These are phyloP conservation scores for Hibiscus trionum DNA, from an alignment of 345 rosid species.

Conservation along the genomic window DNA sequence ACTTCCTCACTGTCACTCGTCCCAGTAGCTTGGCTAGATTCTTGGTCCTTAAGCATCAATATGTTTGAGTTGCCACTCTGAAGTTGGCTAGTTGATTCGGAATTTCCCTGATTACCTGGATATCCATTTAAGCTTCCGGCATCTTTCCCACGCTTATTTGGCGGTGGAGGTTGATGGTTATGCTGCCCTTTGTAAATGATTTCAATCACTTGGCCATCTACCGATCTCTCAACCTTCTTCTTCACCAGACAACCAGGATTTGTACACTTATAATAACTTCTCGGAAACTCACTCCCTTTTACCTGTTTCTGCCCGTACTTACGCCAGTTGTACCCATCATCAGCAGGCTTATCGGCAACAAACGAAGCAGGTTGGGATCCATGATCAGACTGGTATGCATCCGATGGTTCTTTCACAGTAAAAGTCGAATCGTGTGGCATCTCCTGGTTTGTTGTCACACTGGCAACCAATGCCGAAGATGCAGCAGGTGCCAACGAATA, in stretches of 20 bases:
- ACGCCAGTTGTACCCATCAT: slow-evolving; percentile 82
- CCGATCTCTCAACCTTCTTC: slow-evolving; percentile 78
- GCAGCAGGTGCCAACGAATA: slow-evolving; percentile 20
- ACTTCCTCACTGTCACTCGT: slow-evolving; percentile 65
- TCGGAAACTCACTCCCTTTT: slow-evolving; percentile 73
- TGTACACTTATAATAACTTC: slow-evolving; percentile 85
- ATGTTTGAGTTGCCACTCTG: slow-evolving; percentile 26
- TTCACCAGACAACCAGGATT: slow-evolving; percentile 62
- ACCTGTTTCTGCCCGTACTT: slow-evolving; percentile 92
- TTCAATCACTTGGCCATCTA: slow-evolving; percentile 73
- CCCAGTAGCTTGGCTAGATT: slow-evolving; percentile 48
- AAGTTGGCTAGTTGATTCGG: slow-evolving; percentile 21
- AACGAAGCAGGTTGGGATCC: slow-evolving; percentile 33
- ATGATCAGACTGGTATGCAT: slow-evolving; percentile 32
- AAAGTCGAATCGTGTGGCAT: slow-evolving; percentile 21
- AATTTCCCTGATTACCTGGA: slow-evolving; percentile 20
- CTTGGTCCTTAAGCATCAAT: slow-evolving; percentile 36
- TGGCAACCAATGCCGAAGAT: slow-evolving; percentile 24
- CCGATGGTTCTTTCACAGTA: slow-evolving; percentile 27
- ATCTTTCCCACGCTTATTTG: slow-evolving; percentile 54
- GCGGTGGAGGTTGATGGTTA: slow-evolving; percentile 54
- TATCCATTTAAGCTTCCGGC: slow-evolving; percentile 27
- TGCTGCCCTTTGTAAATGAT: slow-evolving; percentile 88
- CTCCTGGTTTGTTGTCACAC: slow-evolving; percentile 23
- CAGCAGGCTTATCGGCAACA: slow-evolving; percentile 51